Percentiles rank a stretch among this genome's conserved stretches.
phyloP scores from a whole-genome alignment of 129 eudicot species.

The Lonicera japonica region DNA sequence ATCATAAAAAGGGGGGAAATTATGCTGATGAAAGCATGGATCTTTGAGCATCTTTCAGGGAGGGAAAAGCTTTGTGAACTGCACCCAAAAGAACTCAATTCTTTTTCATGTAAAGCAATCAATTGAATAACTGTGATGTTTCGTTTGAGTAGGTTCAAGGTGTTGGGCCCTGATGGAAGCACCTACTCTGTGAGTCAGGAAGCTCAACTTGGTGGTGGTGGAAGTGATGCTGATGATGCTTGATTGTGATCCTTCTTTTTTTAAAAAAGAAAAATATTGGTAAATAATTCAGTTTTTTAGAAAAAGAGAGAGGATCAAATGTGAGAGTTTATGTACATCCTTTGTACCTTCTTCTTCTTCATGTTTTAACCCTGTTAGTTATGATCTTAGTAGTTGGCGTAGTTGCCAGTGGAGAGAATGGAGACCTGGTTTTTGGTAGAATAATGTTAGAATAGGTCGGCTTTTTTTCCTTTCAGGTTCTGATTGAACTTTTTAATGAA shows the following conservation, averaged over 20 bases:
- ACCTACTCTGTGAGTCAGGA: constrained; percentile 41
- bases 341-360: neutral
- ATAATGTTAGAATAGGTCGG: neutral
- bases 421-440: constrained; percentile 12
- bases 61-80: too few relatives aligned
- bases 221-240: constrained; percentile 54
- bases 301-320: neutral
- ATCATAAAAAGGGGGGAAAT: neutral
- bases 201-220: constrained; percentile 28
- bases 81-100: too few relatives aligned
- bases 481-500: neutral
- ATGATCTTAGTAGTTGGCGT: neutral
- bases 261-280: neutral
- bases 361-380: neutral
- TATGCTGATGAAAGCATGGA: neutral
- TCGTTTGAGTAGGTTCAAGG: constrained; percentile 42
- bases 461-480: neutral
- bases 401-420: neutral
- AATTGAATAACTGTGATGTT: neutral
- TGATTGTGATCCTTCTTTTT: constrained; percentile 3
- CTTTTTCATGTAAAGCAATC: too few relatives aligned
- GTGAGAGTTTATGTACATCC: constrained; percentile 17
- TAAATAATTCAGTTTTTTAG: neutral
- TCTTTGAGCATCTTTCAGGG: neutral
- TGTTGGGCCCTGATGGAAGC: constrained; percentile 74